A percentile compares a stretch with the other conserved stretches of the same genome.
Conservation (phyloP, 495 filamentous ascomycete species). For the Clavariopsis aquatica region DNA sequence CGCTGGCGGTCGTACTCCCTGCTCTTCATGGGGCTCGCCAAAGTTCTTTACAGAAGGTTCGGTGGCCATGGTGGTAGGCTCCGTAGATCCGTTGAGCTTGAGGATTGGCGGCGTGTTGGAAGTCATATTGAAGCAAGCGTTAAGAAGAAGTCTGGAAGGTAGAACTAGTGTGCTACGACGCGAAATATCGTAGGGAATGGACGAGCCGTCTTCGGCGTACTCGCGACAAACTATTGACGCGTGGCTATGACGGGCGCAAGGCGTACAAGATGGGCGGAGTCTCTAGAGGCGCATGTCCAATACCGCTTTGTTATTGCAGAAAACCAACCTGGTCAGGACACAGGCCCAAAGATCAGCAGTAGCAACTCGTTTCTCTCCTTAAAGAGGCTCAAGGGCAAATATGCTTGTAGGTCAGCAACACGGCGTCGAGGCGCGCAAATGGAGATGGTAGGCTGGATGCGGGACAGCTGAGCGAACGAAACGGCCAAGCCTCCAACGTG, state of each 20-base stretch:
- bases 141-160: background rate
- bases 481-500: slow-evolving; percentile 16
- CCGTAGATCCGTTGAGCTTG: slow-evolving; percentile 31
- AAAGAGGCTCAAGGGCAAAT: background rate
- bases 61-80: slow-evolving; percentile 30
- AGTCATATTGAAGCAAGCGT: slow-evolving; percentile 17
- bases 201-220: slow-evolving; percentile 1
- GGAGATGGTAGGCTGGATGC: background rate
- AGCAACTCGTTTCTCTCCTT: background rate
- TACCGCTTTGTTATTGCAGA: slow-evolving; percentile 3
- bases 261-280: slow-evolving; percentile 1
- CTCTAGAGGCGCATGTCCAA: background rate
- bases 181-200: background rate
- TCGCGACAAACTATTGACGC: slow-evolving; percentile 3
- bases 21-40: slow-evolving; percentile 11
- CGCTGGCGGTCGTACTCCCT: slow-evolving; percentile 14
- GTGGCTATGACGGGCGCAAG: slow-evolving; percentile 26
- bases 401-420: slow-evolving; percentile 5
- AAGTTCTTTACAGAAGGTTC: slow-evolving; percentile 20
- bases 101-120: slow-evolving; percentile 21
- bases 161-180: background rate
- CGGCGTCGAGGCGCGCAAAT: background rate
- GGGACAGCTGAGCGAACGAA: slow-evolving; percentile 4
- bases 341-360: background rate
- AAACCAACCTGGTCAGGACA: background rate